Percentiles rank a stretch among this genome's conserved stretches.
Conservation (phyloP, 306 rosid genomes). For the Rosa rugosa region DNA sequence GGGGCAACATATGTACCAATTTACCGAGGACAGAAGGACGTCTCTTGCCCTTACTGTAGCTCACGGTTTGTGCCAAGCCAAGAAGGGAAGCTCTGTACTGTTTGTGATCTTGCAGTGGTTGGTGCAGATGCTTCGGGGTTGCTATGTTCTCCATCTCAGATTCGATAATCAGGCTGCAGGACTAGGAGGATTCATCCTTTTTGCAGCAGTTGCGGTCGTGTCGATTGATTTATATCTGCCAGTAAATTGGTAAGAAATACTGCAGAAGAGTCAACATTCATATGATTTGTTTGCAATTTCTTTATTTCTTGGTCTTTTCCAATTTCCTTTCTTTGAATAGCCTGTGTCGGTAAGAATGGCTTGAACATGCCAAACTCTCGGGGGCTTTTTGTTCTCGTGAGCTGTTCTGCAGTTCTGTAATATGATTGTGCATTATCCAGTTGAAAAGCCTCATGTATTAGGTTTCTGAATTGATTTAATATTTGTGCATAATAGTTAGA, state of each 20-base stretch:
- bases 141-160: slow-evolving; percentile 81
- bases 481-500: background rate
- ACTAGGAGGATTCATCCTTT: slow-evolving; percentile 39
- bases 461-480: background rate
- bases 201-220: slow-evolving; percentile 27
- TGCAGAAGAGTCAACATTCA: slow-evolving; percentile 23
- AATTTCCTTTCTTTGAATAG: slow-evolving; percentile 1
- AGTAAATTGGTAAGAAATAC: slow-evolving; percentile 31
- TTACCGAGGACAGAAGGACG: slow-evolving; percentile 88
- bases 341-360: background rate
- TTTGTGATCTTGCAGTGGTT: slow-evolving; percentile 81
- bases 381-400: background rate
- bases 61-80: slow-evolving; percentile 82
- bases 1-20: slow-evolving; percentile 89
- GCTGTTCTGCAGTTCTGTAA: background rate
- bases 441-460: background rate
- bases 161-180: slow-evolving; percentile 54
- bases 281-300: slow-evolving; percentile 20
- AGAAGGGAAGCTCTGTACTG: slow-evolving; percentile 74
- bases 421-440: background rate
- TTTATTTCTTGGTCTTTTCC: background rate
- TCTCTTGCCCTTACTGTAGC: slow-evolving; percentile 80
- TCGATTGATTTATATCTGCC: slow-evolving; percentile 11
- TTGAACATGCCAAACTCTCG: background rate
- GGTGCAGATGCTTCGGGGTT: slow-evolving; percentile 94